phyloP scores from a whole-genome alignment of 805 yeast species.

The Lipomyces kockii region DNA sequence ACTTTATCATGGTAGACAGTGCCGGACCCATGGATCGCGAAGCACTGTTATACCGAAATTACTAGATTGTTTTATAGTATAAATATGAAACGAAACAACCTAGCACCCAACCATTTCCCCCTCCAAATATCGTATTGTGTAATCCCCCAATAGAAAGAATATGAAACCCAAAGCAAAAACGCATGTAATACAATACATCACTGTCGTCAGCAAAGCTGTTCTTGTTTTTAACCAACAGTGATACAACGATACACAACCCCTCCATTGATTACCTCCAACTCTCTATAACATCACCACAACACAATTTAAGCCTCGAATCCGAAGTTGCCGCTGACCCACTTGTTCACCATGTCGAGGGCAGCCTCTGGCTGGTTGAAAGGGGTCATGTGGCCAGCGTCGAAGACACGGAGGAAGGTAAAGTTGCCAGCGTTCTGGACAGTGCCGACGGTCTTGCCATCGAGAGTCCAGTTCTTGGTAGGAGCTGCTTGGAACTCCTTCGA shows the following conservation, averaged over 20 bases:
- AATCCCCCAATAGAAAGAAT: not conserved
- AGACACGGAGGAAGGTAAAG: slow-evolving; percentile 82
- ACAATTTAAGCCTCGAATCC: slow-evolving; percentile 19
- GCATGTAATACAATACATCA: too few species aligned
- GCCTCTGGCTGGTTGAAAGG: slow-evolving; percentile 85
- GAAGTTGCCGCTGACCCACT: slow-evolving; percentile 78
- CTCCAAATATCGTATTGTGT: not conserved
- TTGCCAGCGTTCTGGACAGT: slow-evolving; percentile 72
- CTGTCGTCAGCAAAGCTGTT: too few species aligned
- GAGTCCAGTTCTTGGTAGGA: slow-evolving; percentile 46
- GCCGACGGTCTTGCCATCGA: slow-evolving; percentile 62
- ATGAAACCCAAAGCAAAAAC: not conserved
- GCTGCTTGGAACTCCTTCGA: slow-evolving; percentile 57
- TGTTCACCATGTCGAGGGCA: slow-evolving; percentile 78
- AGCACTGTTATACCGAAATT: not conserved
- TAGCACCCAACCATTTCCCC: not conserved
- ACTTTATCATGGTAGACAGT: not conserved
- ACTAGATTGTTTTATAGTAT: not conserved
- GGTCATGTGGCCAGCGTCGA: slow-evolving; percentile 95
- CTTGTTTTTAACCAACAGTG: not conserved
- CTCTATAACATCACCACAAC: not conserved
- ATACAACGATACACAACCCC: not conserved
- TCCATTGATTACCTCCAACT: not conserved
- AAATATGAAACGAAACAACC: too few species aligned
- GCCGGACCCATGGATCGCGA: not conserved